phyloP scores from a whole-genome alignment of 2,329 filamentous ascomycete species.

The Sclerotinia trifoliorum region DNA sequence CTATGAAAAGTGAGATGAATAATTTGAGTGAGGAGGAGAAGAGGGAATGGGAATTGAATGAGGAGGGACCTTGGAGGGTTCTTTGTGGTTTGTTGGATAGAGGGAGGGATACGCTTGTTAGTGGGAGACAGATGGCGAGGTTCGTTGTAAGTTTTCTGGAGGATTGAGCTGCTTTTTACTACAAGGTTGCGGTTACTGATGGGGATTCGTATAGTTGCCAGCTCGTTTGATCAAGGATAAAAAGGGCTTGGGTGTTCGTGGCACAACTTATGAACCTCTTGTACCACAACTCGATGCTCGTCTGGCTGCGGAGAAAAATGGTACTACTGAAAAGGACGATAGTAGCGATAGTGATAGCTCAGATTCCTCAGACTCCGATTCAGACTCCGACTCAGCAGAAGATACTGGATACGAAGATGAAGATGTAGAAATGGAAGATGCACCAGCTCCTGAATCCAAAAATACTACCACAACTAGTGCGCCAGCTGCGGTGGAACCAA shows the following conservation, averaged over 20 bases:
- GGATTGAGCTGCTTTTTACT: neutral
- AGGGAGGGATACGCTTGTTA: constrained; percentile 27
- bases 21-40: constrained; percentile 30
- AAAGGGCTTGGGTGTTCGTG: constrained; percentile 30
- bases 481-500: constrained; percentile 25
- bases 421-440: constrained; percentile 22
- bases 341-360: constrained; percentile 7
- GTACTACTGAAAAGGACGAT: neutral
- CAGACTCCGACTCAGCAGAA: constrained; percentile 4
- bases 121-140: constrained; percentile 27
- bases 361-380: constrained; percentile 5
- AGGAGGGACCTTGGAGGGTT: constrained; percentile 33
- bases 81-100: constrained; percentile 35
- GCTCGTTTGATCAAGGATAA: constrained; percentile 27
- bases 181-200: neutral
- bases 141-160: constrained; percentile 31
- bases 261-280: constrained; percentile 28
- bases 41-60: constrained; percentile 31
- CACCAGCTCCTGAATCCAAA: neutral
- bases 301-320: constrained; percentile 21
- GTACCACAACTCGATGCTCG: constrained; percentile 28
- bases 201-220: constrained; percentile 27
- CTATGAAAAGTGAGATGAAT: constrained; percentile 28
- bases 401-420: constrained; percentile 13
- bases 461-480: neutral